Percentiles rank a stretch among this genome's conserved stretches.
Conservation (phyloP, 2,329 filamentous ascomycete species). For the Aureobasidium sp. region DNA sequence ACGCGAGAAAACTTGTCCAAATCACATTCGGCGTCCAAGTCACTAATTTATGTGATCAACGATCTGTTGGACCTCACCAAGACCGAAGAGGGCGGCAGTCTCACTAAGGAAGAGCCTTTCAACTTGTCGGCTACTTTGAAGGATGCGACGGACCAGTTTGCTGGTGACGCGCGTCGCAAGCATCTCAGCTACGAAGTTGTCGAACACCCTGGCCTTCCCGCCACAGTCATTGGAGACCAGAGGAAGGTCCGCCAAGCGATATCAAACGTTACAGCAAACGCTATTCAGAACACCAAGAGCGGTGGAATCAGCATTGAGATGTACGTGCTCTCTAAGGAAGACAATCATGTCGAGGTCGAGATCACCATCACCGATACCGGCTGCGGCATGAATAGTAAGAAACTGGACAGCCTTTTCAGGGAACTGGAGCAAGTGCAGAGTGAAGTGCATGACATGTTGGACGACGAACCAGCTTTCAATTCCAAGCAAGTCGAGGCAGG, state of each 20-base stretch:
- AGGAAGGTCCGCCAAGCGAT: slow-evolving; percentile 75
- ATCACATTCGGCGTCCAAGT: slow-evolving; percentile 87
- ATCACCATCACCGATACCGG: slow-evolving; percentile 72
- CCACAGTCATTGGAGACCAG: slow-evolving; percentile 68
- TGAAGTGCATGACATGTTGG: slow-evolving; percentile 45
- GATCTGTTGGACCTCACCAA: slow-evolving; percentile 85
- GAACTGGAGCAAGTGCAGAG: slow-evolving; percentile 60
- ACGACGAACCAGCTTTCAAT: slow-evolving; percentile 25
- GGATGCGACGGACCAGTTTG: slow-evolving; percentile 72
- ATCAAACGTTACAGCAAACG: slow-evolving; percentile 77
- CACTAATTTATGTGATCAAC: slow-evolving; percentile 89
- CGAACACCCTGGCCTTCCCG: slow-evolving; percentile 62
- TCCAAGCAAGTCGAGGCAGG: slow-evolving; percentile 26
- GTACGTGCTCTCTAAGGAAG: slow-evolving; percentile 50
- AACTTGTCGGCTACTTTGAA: slow-evolving; percentile 62
- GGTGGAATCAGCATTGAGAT: slow-evolving; percentile 67
- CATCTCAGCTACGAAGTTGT: slow-evolving; percentile 62
- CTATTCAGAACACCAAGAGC: slow-evolving; percentile 65
- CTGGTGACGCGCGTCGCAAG: slow-evolving; percentile 68
- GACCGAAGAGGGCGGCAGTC: slow-evolving; percentile 69
- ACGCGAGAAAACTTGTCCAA: slow-evolving; percentile 76
- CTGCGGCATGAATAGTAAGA: slow-evolving; percentile 51
- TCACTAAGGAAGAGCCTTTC: slow-evolving; percentile 76
- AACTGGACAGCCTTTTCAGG: slow-evolving; percentile 53
- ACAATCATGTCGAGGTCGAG: slow-evolving; percentile 59